Conservation (phyloP, 108 stramenopile species). For the Stephanodiscus triporus region DNA sequence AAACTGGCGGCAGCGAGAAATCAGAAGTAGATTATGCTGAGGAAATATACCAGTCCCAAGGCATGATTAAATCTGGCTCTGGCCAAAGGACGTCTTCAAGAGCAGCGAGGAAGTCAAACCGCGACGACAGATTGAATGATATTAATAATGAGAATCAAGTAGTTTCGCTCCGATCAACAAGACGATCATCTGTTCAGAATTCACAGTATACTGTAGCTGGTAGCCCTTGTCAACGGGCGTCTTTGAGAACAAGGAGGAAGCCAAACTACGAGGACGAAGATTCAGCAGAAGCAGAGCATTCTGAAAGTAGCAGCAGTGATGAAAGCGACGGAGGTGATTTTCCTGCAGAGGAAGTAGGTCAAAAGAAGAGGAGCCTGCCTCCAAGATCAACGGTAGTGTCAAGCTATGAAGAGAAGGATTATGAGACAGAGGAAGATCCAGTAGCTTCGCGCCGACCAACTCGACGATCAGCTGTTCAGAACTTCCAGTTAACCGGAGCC, state of each 20-base stretch:
- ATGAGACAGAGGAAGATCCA: background rate
- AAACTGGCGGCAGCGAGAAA: background rate
- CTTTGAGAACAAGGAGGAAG: constrained; percentile 21
- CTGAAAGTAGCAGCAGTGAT: background rate
- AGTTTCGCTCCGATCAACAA: background rate
- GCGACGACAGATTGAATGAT: background rate
- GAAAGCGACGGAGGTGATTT: constrained; percentile 17
- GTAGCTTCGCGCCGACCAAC: background rate
- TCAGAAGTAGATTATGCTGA: background rate
- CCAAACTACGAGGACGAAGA: constrained; percentile 29
- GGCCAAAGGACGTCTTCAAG: background rate
- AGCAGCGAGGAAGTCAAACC: background rate
- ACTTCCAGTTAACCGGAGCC: background rate
- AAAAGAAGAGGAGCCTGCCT: constrained; percentile 1
- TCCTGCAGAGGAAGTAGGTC: background rate
- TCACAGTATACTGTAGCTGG: background rate
- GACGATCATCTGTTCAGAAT: constrained; percentile 14
- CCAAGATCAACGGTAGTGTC: background rate
- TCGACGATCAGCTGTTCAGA: constrained; percentile 17
- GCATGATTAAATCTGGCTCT: background rate
- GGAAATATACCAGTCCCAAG: background rate
- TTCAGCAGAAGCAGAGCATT: background rate
- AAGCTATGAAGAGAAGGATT: background rate
- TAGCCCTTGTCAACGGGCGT: constrained; percentile 7
- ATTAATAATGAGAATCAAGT: background rate